Conservation (phyloP, 2,329 filamentous ascomycete genomes). For the Ophiostoma fasciatum region DNA sequence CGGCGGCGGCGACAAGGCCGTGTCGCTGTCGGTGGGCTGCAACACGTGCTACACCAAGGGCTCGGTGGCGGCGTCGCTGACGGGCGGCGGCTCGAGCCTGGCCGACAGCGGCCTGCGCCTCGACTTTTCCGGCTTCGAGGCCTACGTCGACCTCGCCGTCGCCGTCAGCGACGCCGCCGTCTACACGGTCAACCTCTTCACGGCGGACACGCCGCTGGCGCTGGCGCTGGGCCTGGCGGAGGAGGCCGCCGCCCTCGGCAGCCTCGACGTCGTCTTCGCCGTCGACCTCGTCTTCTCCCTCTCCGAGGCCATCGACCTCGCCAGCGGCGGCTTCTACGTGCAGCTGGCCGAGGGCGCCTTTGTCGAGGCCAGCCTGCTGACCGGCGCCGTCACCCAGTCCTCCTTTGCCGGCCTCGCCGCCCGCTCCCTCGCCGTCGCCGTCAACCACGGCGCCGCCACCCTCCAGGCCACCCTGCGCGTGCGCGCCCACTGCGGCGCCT, state of each 20-base stretch:
- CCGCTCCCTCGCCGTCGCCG: slow-evolving; percentile 30
- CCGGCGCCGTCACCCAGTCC: slow-evolving; percentile 29
- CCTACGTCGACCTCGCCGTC: slow-evolving; percentile 35
- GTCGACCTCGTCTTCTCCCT: slow-evolving; percentile 37
- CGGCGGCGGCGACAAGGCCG: slow-evolving; percentile 6
- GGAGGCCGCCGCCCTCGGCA: too few relatives aligned
- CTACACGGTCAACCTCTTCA: slow-evolving; percentile 36
- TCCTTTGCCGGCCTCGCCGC: slow-evolving; percentile 28
- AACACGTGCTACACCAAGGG: slow-evolving; percentile 35
- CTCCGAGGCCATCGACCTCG: slow-evolving; percentile 33
- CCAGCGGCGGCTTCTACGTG: slow-evolving; percentile 34
- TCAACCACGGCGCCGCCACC: slow-evolving; percentile 30
- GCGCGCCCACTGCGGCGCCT: slow-evolving; percentile 29
- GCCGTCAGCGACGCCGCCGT: slow-evolving; percentile 28
- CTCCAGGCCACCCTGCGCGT: slow-evolving; percentile 36
- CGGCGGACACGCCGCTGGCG: slow-evolving; percentile 27
- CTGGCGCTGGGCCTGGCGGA: slow-evolving; percentile 24
- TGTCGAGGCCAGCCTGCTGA: slow-evolving; percentile 26
- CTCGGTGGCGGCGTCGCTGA: slow-evolving; percentile 28
- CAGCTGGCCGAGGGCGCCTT: slow-evolving; percentile 30
- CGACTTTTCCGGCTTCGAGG: slow-evolving; percentile 33
- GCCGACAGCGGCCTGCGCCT: slow-evolving; percentile 26
- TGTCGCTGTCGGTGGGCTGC: slow-evolving; percentile 23
- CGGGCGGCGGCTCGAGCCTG: slow-evolving; percentile 23
- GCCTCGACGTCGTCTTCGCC: slow-evolving; percentile 30